A percentile compares a stretch with the other conserved stretches of the same genome.
Evolutionary conservation across 2,329 filamentous ascomycete species (phyloP).

Genomic region (Ophiostoma sp.): DNA sequence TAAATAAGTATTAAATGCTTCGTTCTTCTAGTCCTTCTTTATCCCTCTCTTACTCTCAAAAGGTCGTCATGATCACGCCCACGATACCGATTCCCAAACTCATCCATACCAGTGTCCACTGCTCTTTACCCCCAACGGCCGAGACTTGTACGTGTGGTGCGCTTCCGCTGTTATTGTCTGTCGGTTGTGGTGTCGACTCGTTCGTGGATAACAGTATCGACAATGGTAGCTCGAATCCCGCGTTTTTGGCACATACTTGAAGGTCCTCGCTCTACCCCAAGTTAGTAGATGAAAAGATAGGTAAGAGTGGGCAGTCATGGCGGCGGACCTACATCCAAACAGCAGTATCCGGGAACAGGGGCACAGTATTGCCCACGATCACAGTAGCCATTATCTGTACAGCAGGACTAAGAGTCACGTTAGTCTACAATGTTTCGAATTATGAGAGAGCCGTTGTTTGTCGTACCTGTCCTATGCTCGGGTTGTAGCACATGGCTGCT

Average conservation of each 20-base stretch:
- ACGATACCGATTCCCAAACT: conserved; percentile 33
- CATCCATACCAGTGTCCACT: conserved; percentile 34
- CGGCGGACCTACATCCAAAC: conserved; percentile 37
- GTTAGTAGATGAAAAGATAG: not conserved
- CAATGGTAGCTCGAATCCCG: conserved; percentile 37
- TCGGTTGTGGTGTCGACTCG: conserved; percentile 11
- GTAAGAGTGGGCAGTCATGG: conserved; percentile 21
- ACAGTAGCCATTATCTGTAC: conserved; percentile 41
- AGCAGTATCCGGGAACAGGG: conserved; percentile 43
- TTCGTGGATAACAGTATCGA: conserved; percentile 13
- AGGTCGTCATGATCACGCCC: conserved; percentile 34
- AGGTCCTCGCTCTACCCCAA: conserved; percentile 37
- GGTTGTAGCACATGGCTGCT: conserved; percentile 41
- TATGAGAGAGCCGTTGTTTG: not conserved
- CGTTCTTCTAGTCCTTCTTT: not conserved
- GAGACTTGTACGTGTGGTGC: conserved; percentile 26
- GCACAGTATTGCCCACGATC: conserved; percentile 40
- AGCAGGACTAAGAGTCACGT: conserved; percentile 39
- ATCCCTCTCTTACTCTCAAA: conserved; percentile 23
- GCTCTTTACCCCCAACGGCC: conserved; percentile 31
- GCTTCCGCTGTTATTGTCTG: not conserved
- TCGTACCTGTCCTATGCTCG: conserved; percentile 39
- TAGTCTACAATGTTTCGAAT: not conserved
- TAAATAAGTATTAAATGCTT: not conserved
- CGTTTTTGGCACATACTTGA: conserved; percentile 38